A percentile compares a stretch with the other conserved stretches of the same genome.
These are phyloP conservation scores for Phaffia australis DNA, from an alignment of 768 basidiomycete genomes.

Conservation along the genomic window DNA sequence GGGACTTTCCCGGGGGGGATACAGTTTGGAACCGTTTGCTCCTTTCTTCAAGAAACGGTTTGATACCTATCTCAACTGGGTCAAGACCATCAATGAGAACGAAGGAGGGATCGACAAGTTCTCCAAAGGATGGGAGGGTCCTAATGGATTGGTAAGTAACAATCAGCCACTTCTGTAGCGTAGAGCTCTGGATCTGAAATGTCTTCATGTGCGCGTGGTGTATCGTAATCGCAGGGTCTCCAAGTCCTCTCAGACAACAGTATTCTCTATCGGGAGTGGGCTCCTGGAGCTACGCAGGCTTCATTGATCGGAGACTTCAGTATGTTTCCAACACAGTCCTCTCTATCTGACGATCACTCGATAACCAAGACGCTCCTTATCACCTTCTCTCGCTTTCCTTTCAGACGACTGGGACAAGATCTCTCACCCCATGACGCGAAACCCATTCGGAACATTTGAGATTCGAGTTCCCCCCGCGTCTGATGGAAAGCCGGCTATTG, in stretches of 20 bases:
- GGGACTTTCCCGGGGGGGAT: neutral
- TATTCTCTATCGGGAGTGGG: constrained; percentile 89
- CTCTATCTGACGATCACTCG: neutral
- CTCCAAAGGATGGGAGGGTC: constrained; percentile 51
- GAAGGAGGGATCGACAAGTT: constrained; percentile 79
- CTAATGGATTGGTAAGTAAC: constrained; percentile 14
- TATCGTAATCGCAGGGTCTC: constrained; percentile 46
- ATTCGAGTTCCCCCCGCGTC: constrained; percentile 58
- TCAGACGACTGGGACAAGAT: constrained; percentile 78
- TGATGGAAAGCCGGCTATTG: constrained; percentile 66
- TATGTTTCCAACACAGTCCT: constrained; percentile 42
- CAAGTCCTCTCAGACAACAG: constrained; percentile 56
- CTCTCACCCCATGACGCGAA: constrained; percentile 74
- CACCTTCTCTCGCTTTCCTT: neutral
- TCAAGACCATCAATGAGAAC: constrained; percentile 50
- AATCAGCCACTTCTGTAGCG: neutral
- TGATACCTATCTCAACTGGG: constrained; percentile 33
- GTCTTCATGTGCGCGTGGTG: neutral
- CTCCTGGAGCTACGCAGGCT: constrained; percentile 75
- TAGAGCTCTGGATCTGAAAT: neutral
- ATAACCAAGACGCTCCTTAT: neutral
- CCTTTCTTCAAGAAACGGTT: constrained; percentile 28
- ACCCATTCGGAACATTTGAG: constrained; percentile 82
- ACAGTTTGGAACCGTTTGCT: constrained; percentile 23
- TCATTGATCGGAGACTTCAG: constrained; percentile 92